Conservation (phyloP, 345 rosid genomes). For the Acer saccharum region DNA sequence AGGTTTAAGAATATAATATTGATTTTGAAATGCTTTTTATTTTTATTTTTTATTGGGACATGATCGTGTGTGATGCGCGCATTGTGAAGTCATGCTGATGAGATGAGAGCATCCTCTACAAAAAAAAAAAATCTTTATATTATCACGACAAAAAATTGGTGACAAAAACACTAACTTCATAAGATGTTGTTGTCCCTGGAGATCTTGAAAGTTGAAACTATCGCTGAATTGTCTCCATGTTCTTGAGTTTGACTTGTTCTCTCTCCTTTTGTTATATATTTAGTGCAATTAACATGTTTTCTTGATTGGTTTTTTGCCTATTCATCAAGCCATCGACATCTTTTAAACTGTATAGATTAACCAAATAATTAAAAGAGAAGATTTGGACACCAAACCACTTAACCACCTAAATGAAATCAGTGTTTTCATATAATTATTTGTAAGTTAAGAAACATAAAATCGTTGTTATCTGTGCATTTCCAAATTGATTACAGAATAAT, state of each 20-base stretch:
- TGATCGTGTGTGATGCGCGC: no score
- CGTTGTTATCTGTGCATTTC: no score
- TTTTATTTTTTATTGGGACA: no score
- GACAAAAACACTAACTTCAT: not conserved
- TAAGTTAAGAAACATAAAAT: not conserved
- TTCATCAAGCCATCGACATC: not conserved
- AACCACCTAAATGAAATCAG: not conserved
- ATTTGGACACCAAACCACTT: no score
- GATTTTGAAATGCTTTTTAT: no score
- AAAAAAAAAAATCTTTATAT: not conserved
- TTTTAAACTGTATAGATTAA: not conserved
- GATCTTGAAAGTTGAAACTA: not conserved
- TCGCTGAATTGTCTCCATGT: constrained; percentile 15
- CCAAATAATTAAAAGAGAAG: not conserved
- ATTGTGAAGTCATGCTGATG: not conserved
- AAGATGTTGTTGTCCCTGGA: no score
- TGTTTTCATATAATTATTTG: not conserved
- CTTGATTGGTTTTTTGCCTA: no score
- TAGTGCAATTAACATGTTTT: not conserved
- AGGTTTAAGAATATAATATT: no score
- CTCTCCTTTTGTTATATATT: not conserved
- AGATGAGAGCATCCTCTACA: not conserved
- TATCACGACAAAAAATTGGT: not conserved
- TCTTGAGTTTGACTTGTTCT: not conserved
- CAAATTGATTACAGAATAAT: no score